Conservation (phyloP, 2,329 filamentous ascomycete species). For the Verticillium zaregamsianum region DNA sequence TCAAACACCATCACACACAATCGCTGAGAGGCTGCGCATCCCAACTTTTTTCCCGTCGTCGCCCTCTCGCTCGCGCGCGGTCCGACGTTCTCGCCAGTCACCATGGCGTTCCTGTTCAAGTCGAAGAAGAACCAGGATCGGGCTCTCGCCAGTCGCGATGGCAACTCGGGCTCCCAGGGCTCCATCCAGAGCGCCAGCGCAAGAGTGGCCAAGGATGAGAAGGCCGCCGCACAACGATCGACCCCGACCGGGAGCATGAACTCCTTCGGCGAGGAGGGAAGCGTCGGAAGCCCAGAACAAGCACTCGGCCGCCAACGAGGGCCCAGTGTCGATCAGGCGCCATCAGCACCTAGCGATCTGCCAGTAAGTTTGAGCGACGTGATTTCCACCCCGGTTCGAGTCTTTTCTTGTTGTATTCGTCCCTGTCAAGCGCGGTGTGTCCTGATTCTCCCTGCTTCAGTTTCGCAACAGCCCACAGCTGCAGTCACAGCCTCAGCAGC, state of each 20-base stretch:
- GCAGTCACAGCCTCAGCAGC: neutral
- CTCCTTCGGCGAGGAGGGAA: constrained; percentile 59
- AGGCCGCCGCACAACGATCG: constrained; percentile 51
- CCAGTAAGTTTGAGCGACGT: constrained; percentile 31
- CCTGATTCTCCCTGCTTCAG: neutral
- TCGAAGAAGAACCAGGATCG: constrained; percentile 73
- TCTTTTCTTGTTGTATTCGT: neutral
- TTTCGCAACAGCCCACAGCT: neutral
- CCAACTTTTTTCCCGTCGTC: constrained; percentile 10
- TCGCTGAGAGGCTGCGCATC: constrained; percentile 8
- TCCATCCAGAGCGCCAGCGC: constrained; percentile 37
- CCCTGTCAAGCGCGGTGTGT: constrained; percentile 3
- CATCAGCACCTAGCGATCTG: constrained; percentile 25
- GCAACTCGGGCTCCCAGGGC: constrained; percentile 40
- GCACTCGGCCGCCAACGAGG: constrained; percentile 52
- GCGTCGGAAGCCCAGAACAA: constrained; percentile 61
- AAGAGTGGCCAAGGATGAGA: constrained; percentile 47
- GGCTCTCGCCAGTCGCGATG: constrained; percentile 51
- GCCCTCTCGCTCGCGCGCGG: constrained; percentile 25
- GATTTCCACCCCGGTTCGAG: neutral
- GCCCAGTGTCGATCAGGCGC: constrained; percentile 46
- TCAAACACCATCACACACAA: neutral
- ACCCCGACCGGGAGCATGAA: constrained; percentile 76
- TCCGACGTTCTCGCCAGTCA: constrained; percentile 16
- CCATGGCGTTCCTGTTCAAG: constrained; percentile 80